These are phyloP conservation scores for Sporothrix euskadiensis DNA, from an alignment of 2,329 filamentous ascomycete genomes.

Conservation along the genomic window DNA sequence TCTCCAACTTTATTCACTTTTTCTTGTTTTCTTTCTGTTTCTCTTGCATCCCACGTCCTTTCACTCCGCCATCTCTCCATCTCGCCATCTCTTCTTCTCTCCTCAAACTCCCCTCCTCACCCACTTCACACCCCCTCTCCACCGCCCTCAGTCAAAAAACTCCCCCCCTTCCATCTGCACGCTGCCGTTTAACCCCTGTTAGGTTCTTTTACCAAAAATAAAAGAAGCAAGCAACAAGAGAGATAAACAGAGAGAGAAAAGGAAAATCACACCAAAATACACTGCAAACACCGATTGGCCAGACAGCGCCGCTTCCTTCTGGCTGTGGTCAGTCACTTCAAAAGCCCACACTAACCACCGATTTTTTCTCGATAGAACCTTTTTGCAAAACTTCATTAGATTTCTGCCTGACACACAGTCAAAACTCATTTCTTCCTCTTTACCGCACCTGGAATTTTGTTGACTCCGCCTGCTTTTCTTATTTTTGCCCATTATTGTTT, in stretches of 20 bases:
- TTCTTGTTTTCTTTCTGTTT: not conserved
- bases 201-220: slow-evolving; percentile 17
- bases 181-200: slow-evolving; percentile 24
- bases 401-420: slow-evolving; percentile 31
- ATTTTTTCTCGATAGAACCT: slow-evolving; percentile 29
- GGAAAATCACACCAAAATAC: slow-evolving; percentile 10
- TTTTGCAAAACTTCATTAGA: slow-evolving; percentile 14
- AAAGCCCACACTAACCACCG: slow-evolving; percentile 31
- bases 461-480: slow-evolving; percentile 4
- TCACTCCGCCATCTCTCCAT: not conserved
- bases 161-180: slow-evolving; percentile 16
- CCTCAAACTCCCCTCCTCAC: not conserved
- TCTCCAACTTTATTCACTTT: not conserved
- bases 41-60: not conserved
- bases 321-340: slow-evolving; percentile 23
- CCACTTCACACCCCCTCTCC: slow-evolving; percentile 21
- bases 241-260: slow-evolving; percentile 8
- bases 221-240: slow-evolving; percentile 5
- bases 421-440: not conserved
- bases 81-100: not conserved
- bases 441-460: not conserved
- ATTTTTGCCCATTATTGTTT: slow-evolving; percentile 12
- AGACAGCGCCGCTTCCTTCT: slow-evolving; percentile 23
- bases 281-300: slow-evolving; percentile 9
- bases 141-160: not conserved